These are phyloP conservation scores for Boletus coccyginus DNA, from an alignment of 768 basidiomycete species.

Conservation along the genomic window DNA sequence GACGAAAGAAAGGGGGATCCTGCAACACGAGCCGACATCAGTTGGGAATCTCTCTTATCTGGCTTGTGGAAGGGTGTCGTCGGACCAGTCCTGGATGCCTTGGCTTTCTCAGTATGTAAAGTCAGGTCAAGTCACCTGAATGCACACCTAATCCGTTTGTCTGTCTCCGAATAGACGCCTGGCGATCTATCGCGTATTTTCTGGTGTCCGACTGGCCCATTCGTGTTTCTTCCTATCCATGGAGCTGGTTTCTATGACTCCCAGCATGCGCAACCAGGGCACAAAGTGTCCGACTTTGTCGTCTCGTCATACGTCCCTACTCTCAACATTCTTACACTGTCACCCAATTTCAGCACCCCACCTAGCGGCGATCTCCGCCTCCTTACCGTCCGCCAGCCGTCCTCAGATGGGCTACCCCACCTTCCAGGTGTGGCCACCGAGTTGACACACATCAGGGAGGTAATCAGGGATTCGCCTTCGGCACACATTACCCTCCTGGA, in stretches of 20 bases:
- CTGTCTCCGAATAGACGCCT: neutral
- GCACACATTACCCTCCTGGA: neutral
- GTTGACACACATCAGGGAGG: conserved; percentile 22
- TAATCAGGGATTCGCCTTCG: neutral
- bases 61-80: conserved; percentile 6
- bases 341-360: neutral
- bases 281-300: neutral
- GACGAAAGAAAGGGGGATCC: neutral
- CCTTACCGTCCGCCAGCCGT: conserved; percentile 6
- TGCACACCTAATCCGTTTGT: neutral
- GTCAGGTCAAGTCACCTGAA: neutral
- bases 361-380: neutral
- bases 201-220: neutral
- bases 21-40: neutral
- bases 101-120: conserved; percentile 1
- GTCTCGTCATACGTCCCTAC: neutral
- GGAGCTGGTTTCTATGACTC: neutral
- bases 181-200: neutral
- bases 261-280: neutral
- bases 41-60: conserved; percentile 1
- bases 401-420: conserved; percentile 2
- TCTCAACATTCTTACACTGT: conserved; percentile 9
- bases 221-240: neutral
- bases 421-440: conserved; percentile 12
- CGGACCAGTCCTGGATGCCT: conserved; percentile 1